Conservation (phyloP, 345 rosid genomes). For the Psidium guajava region DNA sequence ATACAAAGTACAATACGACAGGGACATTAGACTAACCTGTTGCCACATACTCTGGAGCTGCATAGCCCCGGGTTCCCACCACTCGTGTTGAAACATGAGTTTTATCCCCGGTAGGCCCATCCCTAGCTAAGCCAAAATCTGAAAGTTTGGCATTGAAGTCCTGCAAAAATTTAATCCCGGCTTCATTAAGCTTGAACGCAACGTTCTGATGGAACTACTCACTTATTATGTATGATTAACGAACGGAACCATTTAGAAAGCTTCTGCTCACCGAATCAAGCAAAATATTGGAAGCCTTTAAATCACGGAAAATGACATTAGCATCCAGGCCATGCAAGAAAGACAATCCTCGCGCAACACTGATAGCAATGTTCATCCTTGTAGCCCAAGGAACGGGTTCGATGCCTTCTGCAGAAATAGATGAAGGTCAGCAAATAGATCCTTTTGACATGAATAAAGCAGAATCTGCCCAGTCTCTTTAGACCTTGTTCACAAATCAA, state of each 20-base stretch:
- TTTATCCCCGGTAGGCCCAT: slow-evolving; percentile 81
- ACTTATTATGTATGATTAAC: neutral
- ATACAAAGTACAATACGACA: neutral
- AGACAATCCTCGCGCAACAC: slow-evolving; percentile 46
- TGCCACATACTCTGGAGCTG: slow-evolving; percentile 89
- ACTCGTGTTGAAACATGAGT: slow-evolving; percentile 89
- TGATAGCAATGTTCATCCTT: slow-evolving; percentile 38
- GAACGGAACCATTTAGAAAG: neutral
- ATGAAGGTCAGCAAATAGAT: neutral
- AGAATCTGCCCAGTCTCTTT: neutral
- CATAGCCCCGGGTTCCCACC: slow-evolving; percentile 82
- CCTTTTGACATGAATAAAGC: neutral
- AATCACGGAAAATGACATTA: slow-evolving; percentile 55
- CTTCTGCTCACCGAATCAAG: slow-evolving; percentile 45
- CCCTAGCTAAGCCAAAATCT: slow-evolving; percentile 93
- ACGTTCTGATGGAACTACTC: neutral
- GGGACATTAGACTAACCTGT: slow-evolving; percentile 33
- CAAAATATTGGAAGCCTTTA: slow-evolving; percentile 63
- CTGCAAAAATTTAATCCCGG: slow-evolving; percentile 14
- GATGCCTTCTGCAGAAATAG: slow-evolving; percentile 28
- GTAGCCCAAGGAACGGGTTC: slow-evolving; percentile 47
- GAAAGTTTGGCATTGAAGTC: slow-evolving; percentile 75
- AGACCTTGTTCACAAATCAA: neutral
- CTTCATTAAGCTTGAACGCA: neutral
- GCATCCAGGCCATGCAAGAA: slow-evolving; percentile 55